phyloP scores from a whole-genome alignment of 176 grass and related monocot genomes.

The Hyparrhenia diplandra region DNA sequence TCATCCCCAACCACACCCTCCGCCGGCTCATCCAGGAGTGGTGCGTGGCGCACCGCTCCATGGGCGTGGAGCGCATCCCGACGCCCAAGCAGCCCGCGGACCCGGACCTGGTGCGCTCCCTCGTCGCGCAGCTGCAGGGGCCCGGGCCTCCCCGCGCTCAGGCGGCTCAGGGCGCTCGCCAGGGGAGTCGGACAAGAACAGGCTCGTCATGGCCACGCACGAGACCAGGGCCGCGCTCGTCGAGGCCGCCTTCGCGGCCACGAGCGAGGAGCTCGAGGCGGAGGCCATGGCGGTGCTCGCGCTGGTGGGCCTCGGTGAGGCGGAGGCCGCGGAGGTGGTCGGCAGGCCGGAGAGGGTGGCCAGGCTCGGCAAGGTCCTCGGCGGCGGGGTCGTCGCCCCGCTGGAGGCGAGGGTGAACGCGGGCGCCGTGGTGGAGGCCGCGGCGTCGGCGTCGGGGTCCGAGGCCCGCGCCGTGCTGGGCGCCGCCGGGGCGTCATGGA shows the following conservation, averaged over 20 bases:
- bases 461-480: conserved; percentile 53
- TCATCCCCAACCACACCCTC: conserved; percentile 99
- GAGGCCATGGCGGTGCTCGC: conserved; percentile 86
- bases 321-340: conserved; percentile 61
- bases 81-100: conserved; percentile 96
- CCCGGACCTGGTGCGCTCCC: conserved; percentile 68
- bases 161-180: conserved; percentile 57
- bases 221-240: conserved; percentile 75
- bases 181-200: conserved; percentile 88
- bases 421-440: conserved; percentile 69
- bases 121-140: conserved; percentile 59
- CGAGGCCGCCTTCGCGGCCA: conserved; percentile 46
- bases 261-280: conserved; percentile 38
- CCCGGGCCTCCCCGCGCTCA: conserved; percentile 29
- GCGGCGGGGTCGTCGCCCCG: background rate
- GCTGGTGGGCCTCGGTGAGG: conserved; percentile 59
- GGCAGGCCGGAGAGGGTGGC: conserved; percentile 40
- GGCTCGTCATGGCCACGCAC: conserved; percentile 72
- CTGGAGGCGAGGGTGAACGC: conserved; percentile 62
- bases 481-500: conserved; percentile 38
- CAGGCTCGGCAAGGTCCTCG: conserved; percentile 44
- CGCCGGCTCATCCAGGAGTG: conserved; percentile 98
- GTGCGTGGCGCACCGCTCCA: conserved; percentile 93
- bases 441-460: conserved; percentile 39
- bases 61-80: conserved; percentile 93